Conservation (phyloP, 106 monocot genomes). For the Narthecium ossifragum region DNA sequence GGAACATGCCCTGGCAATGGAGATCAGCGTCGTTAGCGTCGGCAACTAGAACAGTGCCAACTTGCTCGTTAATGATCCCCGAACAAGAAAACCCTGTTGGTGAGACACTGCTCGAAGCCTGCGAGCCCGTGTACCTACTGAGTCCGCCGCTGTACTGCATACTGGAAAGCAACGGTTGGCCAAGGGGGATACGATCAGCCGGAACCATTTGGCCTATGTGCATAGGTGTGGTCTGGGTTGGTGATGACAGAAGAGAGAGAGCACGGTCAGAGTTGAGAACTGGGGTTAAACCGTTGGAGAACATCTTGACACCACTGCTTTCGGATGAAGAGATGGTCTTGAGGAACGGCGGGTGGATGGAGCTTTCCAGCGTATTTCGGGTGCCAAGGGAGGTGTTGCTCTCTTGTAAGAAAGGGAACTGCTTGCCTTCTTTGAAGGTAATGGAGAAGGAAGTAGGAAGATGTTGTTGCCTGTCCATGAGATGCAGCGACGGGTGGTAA, state of each 20-base stretch:
- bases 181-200: slow-evolving; percentile 36
- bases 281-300: slow-evolving; percentile 35
- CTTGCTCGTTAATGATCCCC: slow-evolving; percentile 26
- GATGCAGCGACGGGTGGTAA: slow-evolving; percentile 19
- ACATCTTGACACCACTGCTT: slow-evolving; percentile 32
- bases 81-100: slow-evolving; percentile 45
- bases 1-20: slow-evolving; percentile 33
- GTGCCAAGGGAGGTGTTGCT: background rate
- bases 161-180: slow-evolving; percentile 32
- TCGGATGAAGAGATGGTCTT: slow-evolving; percentile 26
- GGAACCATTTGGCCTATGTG: slow-evolving; percentile 40
- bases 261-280: slow-evolving; percentile 68
- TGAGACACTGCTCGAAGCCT: slow-evolving; percentile 28
- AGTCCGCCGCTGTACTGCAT: slow-evolving; percentile 19
- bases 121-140: slow-evolving; percentile 20
- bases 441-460: slow-evolving; percentile 20
- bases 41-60: slow-evolving; percentile 27
- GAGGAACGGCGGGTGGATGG: slow-evolving; percentile 30
- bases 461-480: slow-evolving; percentile 20
- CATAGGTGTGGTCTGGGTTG: slow-evolving; percentile 39
- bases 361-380: slow-evolving; percentile 5
- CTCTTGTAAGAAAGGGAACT: slow-evolving; percentile 44
- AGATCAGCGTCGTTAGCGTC: slow-evolving; percentile 22
- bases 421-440: slow-evolving; percentile 42
- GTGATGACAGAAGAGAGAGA: slow-evolving; percentile 99